phyloP scores from a whole-genome alignment of 192 early-diverging fungal genomes.

The Umbelopsis sp. region DNA sequence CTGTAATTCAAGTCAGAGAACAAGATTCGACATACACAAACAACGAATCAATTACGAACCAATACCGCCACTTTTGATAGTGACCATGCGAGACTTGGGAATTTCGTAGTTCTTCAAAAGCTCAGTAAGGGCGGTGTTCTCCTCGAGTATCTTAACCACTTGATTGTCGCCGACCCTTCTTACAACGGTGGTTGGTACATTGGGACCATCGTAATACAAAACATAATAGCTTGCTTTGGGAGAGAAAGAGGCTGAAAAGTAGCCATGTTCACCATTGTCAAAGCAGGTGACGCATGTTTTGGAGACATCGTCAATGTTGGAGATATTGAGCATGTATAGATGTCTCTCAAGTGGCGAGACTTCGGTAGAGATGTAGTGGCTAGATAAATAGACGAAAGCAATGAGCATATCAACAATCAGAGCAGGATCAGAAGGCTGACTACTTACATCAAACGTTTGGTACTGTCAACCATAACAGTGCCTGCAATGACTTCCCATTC shows the following conservation, averaged over 20 bases:
- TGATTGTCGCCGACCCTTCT: conserved; percentile 52
- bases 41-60: conserved; percentile 24
- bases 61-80: conserved; percentile 39
- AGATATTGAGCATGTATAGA: conserved; percentile 39
- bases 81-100: conserved; percentile 52
- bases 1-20: conserved; percentile 2
- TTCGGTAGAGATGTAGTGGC: conserved; percentile 39
- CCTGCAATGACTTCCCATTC: conserved; percentile 66
- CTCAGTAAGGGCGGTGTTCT: conserved; percentile 55
- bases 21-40: neutral
- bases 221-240: conserved; percentile 71
- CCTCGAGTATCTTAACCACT: conserved; percentile 58
- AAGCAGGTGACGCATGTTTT: conserved; percentile 38
- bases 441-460: conserved; percentile 46
- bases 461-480: conserved; percentile 45
- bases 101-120: conserved; percentile 58
- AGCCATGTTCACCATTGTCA: conserved; percentile 52
- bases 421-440: neutral
- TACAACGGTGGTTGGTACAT: conserved; percentile 77
- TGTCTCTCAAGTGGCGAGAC: conserved; percentile 45
- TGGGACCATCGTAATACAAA: conserved; percentile 83
- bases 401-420: neutral
- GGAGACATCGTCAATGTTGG: conserved; percentile 4
- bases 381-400: conserved; percentile 2
- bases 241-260: conserved; percentile 76